Evolutionary conservation across 1,284 basidiomycete species (phyloP).

Genomic region (Leccinum huronense): DNA sequence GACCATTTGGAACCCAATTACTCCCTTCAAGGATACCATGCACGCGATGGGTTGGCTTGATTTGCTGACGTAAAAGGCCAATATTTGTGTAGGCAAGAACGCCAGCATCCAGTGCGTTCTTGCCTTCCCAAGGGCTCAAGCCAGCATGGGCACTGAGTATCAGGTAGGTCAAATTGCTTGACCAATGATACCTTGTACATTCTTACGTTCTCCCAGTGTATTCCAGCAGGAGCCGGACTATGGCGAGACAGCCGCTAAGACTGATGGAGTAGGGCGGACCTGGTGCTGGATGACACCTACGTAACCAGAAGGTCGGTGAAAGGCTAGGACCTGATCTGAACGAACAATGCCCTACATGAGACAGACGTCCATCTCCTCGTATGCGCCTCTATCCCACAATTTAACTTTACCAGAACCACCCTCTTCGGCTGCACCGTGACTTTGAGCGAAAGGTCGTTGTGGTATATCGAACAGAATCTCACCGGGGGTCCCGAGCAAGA

Average conservation of each 20-base stretch:
- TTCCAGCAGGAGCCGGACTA: conserved; percentile 51
- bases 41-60: conserved; percentile 57
- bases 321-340: conserved; percentile 37
- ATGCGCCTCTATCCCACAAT: conserved; percentile 57
- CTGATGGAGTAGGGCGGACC: conserved; percentile 56
- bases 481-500: conserved; percentile 78
- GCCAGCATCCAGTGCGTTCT: conserved; percentile 77
- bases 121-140: conserved; percentile 71
- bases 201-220: conserved; percentile 60
- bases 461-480: conserved; percentile 7
- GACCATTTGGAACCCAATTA: conserved; percentile 63
- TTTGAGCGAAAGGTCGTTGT: neutral
- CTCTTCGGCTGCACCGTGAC: conserved; percentile 62
- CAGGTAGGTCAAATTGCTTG: neutral
- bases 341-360: conserved; percentile 49
- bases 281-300: conserved; percentile 62
- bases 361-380: conserved; percentile 66
- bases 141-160: conserved; percentile 60
- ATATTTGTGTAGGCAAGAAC: conserved; percentile 72
- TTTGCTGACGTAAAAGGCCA: conserved; percentile 75
- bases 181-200: conserved; percentile 21
- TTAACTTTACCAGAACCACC: conserved; percentile 67
- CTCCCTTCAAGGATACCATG: conserved; percentile 65
- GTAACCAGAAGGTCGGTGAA: conserved; percentile 30
- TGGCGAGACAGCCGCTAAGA: conserved; percentile 51